A percentile compares a stretch with the other conserved stretches of the same genome.
Evolutionary conservation across 2,329 filamentous ascomycete species (phyloP).

Genomic region (Pseudopithomyces chartarum): DNA sequence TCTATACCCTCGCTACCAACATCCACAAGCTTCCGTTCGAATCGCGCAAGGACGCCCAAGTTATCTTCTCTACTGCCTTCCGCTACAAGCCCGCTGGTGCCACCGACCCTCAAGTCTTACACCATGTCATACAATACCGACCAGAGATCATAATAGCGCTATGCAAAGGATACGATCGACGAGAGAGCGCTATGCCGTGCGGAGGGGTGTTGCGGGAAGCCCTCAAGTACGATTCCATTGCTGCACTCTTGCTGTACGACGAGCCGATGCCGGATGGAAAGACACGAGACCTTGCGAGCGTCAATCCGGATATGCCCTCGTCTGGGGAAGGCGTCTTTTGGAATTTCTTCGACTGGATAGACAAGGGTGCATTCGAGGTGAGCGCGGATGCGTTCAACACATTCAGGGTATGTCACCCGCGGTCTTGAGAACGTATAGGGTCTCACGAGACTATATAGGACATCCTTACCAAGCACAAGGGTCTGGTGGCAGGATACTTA

Average conservation of each 20-base stretch:
- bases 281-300: slow-evolving; percentile 74
- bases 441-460: slow-evolving; percentile 61
- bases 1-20: slow-evolving; percentile 80
- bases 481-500: slow-evolving; percentile 85
- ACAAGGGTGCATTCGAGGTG: slow-evolving; percentile 94
- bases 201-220: slow-evolving; percentile 89
- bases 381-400: slow-evolving; percentile 97
- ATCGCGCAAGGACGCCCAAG: slow-evolving; percentile 91
- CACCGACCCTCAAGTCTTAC: slow-evolving; percentile 80
- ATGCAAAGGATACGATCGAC: slow-evolving; percentile 86
- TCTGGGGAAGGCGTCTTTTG: slow-evolving; percentile 88
- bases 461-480: slow-evolving; percentile 91
- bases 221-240: slow-evolving; percentile 86
- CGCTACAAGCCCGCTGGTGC: slow-evolving; percentile 79
- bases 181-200: slow-evolving; percentile 89
- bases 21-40: slow-evolving; percentile 91
- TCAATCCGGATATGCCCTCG: slow-evolving; percentile 76
- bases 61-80: slow-evolving; percentile 94
- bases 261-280: slow-evolving; percentile 76
- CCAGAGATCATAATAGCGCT: slow-evolving; percentile 87
- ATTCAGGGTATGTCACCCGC: slow-evolving; percentile 70
- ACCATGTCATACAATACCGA: slow-evolving; percentile 83
- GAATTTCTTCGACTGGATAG: slow-evolving; percentile 97
- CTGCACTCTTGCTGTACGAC: slow-evolving; percentile 90
- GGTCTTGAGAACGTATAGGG: neutral